Percentiles rank a stretch among this genome's conserved stretches.
Conservation (phyloP, 306 rosid species). For the Urtica urens region DNA sequence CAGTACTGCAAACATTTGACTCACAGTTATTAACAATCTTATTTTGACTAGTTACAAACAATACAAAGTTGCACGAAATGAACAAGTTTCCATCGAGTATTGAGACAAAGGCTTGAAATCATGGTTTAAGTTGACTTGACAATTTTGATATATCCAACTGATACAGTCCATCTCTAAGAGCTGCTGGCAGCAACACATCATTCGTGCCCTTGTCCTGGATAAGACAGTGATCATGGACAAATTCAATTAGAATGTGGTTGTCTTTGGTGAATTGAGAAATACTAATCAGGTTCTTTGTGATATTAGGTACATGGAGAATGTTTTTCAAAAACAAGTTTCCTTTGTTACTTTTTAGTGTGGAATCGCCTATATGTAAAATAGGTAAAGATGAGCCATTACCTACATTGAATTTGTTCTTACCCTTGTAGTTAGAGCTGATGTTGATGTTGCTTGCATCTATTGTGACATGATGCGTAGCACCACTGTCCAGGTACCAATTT, state of each 20-base stretch:
- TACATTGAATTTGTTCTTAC: not conserved
- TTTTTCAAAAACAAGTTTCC: not conserved
- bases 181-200: not conserved
- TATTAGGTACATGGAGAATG: no score
- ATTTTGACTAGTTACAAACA: not conserved
- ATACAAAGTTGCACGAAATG: not conserved
- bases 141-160: not conserved
- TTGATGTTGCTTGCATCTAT: not conserved
- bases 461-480: not conserved
- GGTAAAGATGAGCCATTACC: not conserved
- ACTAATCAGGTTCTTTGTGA: no score
- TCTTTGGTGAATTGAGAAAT: not conserved
- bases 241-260: not conserved
- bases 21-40: not conserved
- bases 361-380: no score
- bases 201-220: not conserved
- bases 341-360: not conserved
- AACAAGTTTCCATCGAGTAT: not conserved
- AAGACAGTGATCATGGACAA: not conserved
- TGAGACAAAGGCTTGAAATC: not conserved
- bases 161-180: not conserved
- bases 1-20: not conserved
- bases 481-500: no score
- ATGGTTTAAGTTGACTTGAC: not conserved
- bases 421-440: not conserved